These are phyloP conservation scores for Solanum pinnatisectum DNA, from an alignment of 257 asterid species.

Conservation along the genomic window DNA sequence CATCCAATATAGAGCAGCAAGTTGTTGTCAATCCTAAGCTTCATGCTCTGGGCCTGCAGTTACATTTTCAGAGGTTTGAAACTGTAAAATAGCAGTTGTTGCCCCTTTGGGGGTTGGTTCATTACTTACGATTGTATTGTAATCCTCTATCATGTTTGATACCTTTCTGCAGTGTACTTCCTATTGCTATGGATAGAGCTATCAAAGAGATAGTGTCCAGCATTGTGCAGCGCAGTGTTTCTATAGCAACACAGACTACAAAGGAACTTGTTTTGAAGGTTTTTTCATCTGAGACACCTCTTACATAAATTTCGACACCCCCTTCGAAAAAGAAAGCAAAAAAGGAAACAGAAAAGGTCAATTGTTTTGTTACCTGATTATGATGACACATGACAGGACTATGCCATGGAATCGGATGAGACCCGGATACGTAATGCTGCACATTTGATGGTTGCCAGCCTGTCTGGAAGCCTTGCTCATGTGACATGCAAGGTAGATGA, in stretches of 20 bases:
- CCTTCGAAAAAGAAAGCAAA: neutral
- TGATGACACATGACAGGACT: conserved; percentile 44
- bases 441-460: conserved; percentile 96
- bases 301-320: neutral
- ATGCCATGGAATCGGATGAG: conserved; percentile 95
- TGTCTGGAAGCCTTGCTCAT: conserved; percentile 98
- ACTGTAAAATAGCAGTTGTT: conserved; percentile 6
- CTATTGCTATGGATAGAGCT: conserved; percentile 89
- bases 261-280: conserved; percentile 97
- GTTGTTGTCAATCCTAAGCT: conserved; percentile 77
- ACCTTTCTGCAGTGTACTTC: conserved; percentile 63
- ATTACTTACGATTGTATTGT: neutral
- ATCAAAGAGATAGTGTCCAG: conserved; percentile 84
- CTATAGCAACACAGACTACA: conserved; percentile 93
- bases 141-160: neutral
- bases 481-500: conserved; percentile 92
- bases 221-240: conserved; percentile 91
- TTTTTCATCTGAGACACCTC: neutral
- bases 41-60: conserved; percentile 52
- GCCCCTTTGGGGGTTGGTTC: neutral
- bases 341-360: neutral
- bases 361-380: neutral
- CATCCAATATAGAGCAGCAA: conserved; percentile 84
- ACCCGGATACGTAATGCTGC: conserved; percentile 86
- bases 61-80: conserved; percentile 84